Conservation (phyloP, 1,284 basidiomycete genomes). For the Leccinum variabile region DNA sequence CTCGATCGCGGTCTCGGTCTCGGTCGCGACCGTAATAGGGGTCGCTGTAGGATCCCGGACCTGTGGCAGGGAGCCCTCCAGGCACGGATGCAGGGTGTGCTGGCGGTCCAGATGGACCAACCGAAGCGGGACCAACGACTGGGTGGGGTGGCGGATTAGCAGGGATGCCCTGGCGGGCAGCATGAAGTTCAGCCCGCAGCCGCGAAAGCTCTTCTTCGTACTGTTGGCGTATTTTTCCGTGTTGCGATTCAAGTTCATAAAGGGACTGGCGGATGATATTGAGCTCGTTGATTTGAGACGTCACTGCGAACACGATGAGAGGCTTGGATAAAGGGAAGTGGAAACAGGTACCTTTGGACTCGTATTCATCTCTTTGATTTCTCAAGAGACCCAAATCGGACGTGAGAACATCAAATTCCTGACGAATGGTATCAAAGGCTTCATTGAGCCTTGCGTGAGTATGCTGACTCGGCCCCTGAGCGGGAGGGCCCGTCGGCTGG, state of each 20-base stretch:
- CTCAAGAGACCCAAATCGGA: constrained; percentile 71
- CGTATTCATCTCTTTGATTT: constrained; percentile 86
- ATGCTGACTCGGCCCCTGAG: constrained; percentile 44
- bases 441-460: constrained; percentile 64
- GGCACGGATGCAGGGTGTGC: constrained; percentile 31
- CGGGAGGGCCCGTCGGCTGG: constrained; percentile 53
- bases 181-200: constrained; percentile 64
- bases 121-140: constrained; percentile 35
- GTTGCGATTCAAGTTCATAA: constrained; percentile 76
- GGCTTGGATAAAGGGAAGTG: not conserved
- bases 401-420: constrained; percentile 82
- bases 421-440: constrained; percentile 79
- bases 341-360: constrained; percentile 68
- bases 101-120: constrained; percentile 34
- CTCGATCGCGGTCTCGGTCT: constrained; percentile 41
- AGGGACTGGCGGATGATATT: constrained; percentile 73
- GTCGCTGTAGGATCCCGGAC: constrained; percentile 40
- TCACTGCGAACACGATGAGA: constrained; percentile 44
- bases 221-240: constrained; percentile 68
- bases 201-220: constrained; percentile 75
- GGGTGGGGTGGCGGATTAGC: constrained; percentile 36
- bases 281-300: constrained; percentile 70
- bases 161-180: constrained; percentile 39
- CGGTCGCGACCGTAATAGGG: constrained; percentile 44
- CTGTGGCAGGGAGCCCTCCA: constrained; percentile 30